phyloP scores from a whole-genome alignment of 768 basidiomycete genomes.

The Fistulinella prunicolor region DNA sequence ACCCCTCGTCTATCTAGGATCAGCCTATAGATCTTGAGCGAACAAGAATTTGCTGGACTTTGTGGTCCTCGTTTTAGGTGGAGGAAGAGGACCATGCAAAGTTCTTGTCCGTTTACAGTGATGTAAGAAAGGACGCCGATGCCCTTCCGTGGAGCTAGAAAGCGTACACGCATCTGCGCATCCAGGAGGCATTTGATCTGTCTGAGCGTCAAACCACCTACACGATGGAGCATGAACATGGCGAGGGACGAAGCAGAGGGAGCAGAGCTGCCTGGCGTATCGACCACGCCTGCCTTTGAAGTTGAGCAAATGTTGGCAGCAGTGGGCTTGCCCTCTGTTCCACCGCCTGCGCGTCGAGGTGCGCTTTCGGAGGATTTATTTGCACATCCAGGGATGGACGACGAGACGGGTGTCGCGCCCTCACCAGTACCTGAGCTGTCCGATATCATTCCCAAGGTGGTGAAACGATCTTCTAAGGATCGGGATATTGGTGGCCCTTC shows the following conservation, averaged over 20 bases:
- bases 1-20: slow-evolving; percentile 44
- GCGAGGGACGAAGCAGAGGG: slow-evolving; percentile 28
- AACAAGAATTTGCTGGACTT: slow-evolving; percentile 73
- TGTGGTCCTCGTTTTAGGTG: slow-evolving; percentile 81
- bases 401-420: slow-evolving; percentile 23
- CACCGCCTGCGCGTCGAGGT: slow-evolving; percentile 54
- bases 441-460: slow-evolving; percentile 45
- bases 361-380: slow-evolving; percentile 68
- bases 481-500: slow-evolving; percentile 37
- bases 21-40: slow-evolving; percentile 77
- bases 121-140: slow-evolving; percentile 39
- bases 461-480: slow-evolving; percentile 48
- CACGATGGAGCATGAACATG: slow-evolving; percentile 35
- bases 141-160: slow-evolving; percentile 80
- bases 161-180: slow-evolving; percentile 61
- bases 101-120: slow-evolving; percentile 48
- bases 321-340: slow-evolving; percentile 48
- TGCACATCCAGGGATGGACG: slow-evolving; percentile 40
- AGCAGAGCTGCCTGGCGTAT: slow-evolving; percentile 23
- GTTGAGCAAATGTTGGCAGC: slow-evolving; percentile 59
- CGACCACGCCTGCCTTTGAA: slow-evolving; percentile 38
- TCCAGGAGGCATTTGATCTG: slow-evolving; percentile 82
- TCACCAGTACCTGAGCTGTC: slow-evolving; percentile 32
- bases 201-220: slow-evolving; percentile 40
- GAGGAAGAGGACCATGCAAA: slow-evolving; percentile 76